Evolutionary conservation across 2,329 filamentous ascomycete genomes (phyloP).

Genomic region (Xylariaceae sp.): DNA sequence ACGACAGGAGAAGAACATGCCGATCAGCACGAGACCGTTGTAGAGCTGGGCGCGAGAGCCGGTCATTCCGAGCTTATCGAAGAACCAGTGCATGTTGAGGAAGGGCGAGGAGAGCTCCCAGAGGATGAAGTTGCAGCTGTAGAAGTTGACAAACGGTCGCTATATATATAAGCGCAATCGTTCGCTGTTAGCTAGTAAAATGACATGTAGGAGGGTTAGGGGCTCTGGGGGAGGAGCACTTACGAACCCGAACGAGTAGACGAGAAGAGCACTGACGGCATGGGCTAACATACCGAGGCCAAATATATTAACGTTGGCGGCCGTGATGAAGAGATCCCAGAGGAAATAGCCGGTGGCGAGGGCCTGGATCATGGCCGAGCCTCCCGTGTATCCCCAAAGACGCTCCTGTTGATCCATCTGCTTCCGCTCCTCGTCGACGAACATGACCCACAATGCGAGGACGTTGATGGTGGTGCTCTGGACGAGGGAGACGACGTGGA

Average conservation of each 20-base stretch:
- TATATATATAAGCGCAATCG: slow-evolving; percentile 44
- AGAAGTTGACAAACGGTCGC: slow-evolving; percentile 86
- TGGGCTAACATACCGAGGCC: slow-evolving; percentile 80
- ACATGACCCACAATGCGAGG: slow-evolving; percentile 77
- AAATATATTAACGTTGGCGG: slow-evolving; percentile 73
- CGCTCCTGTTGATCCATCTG: slow-evolving; percentile 71
- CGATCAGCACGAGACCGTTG: slow-evolving; percentile 76
- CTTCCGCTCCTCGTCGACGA: slow-evolving; percentile 69
- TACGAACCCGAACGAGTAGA: slow-evolving; percentile 82
- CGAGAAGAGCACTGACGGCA: slow-evolving; percentile 73
- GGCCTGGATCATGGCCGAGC: slow-evolving; percentile 74
- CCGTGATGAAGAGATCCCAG: slow-evolving; percentile 79
- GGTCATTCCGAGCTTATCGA: slow-evolving; percentile 84
- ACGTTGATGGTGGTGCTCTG: slow-evolving; percentile 76
- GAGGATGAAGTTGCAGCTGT: slow-evolving; percentile 80
- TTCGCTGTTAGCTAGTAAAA: background rate
- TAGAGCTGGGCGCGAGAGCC: slow-evolving; percentile 76
- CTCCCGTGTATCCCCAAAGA: slow-evolving; percentile 80
- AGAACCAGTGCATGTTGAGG: slow-evolving; percentile 91
- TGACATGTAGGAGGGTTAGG: background rate
- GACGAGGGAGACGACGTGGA: slow-evolving; percentile 83
- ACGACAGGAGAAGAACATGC: slow-evolving; percentile 78
- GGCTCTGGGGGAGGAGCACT: slow-evolving; percentile 50
- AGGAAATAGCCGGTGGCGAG: slow-evolving; percentile 83
- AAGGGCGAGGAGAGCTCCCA: slow-evolving; percentile 88